Percentiles rank a stretch among this genome's conserved stretches.
Evolutionary conservation across 768 basidiomycete species (phyloP).

Genomic region (Hygrocybe punicea): DNA sequence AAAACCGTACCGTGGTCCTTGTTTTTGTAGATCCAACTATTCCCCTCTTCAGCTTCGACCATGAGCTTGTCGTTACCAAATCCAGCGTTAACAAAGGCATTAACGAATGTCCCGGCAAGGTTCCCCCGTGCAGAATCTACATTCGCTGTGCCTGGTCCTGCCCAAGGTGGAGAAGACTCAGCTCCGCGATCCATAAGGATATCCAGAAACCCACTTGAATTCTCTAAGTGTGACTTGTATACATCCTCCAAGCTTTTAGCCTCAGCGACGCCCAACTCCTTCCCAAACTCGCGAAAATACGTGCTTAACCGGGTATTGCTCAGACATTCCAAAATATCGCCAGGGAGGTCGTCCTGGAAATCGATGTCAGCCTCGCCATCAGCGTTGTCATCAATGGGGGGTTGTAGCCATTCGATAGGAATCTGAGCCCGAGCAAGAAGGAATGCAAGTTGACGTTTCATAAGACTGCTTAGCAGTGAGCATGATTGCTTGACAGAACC

Average conservation of each 20-base stretch:
- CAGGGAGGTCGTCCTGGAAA: slow-evolving; percentile 62
- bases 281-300: slow-evolving; percentile 88
- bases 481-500: neutral
- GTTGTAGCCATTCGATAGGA: slow-evolving; percentile 84
- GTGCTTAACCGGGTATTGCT: slow-evolving; percentile 80
- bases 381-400: slow-evolving; percentile 47
- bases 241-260: slow-evolving; percentile 94
- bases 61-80: slow-evolving; percentile 99
- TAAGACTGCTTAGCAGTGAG: slow-evolving; percentile 46
- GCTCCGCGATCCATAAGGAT: neutral
- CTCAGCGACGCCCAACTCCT: slow-evolving; percentile 86
- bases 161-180: slow-evolving; percentile 1
- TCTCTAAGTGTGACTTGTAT: slow-evolving; percentile 94
- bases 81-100: slow-evolving; percentile 97
- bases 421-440: slow-evolving; percentile 90
- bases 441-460: slow-evolving; percentile 94
- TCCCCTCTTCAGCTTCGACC: slow-evolving; percentile 94
- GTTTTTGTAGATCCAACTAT: slow-evolving; percentile 99
- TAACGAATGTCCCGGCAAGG: slow-evolving; percentile 95
- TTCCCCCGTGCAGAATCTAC: slow-evolving; percentile 94
- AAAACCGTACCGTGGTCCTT: slow-evolving; percentile 84
- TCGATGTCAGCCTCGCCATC: slow-evolving; percentile 56
- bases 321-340: slow-evolving; percentile 81
- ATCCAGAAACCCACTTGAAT: slow-evolving; percentile 54
- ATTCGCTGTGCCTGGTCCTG: slow-evolving; percentile 67